These are phyloP conservation scores for Scheffersomyces insectosa DNA, from an alignment of 1,139 yeast species.

Conservation along the genomic window DNA sequence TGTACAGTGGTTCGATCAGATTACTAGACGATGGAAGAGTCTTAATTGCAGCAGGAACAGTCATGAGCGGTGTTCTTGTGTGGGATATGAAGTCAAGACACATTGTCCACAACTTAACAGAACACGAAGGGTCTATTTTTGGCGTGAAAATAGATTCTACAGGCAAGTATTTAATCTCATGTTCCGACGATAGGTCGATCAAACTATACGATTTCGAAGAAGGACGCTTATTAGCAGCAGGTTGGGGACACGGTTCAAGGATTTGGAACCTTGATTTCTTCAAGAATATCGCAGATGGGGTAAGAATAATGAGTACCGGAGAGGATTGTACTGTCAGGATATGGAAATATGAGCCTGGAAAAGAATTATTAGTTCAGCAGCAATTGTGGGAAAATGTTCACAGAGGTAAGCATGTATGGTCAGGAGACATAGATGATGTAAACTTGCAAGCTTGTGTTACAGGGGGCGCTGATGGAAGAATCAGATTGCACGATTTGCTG, in stretches of 20 bases:
- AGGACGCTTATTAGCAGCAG: slow-evolving; percentile 65
- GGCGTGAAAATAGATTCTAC: slow-evolving; percentile 64
- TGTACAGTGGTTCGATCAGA: slow-evolving; percentile 81
- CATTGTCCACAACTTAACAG: slow-evolving; percentile 57
- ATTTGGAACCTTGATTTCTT: slow-evolving; percentile 81
- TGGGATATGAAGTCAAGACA: slow-evolving; percentile 61
- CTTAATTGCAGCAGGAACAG: slow-evolving; percentile 84
- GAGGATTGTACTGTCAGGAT: slow-evolving; percentile 89
- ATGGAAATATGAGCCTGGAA: slow-evolving; percentile 54
- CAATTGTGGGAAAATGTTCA: slow-evolving; percentile 60
- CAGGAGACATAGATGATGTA: slow-evolving; percentile 57
- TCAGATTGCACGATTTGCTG: slow-evolving; percentile 59
- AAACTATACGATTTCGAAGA: slow-evolving; percentile 64
- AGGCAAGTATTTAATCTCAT: slow-evolving; percentile 64
- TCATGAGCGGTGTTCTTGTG: slow-evolving; percentile 79
- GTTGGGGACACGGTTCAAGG: slow-evolving; percentile 97
- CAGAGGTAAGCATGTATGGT: slow-evolving; percentile 87
- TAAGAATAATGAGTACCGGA: slow-evolving; percentile 65
- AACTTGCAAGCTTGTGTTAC: slow-evolving; percentile 55
- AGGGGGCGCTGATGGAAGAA: slow-evolving; percentile 89
- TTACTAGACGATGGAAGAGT: slow-evolving; percentile 42
- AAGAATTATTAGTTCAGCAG: slow-evolving; percentile 23
- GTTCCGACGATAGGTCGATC: slow-evolving; percentile 92
- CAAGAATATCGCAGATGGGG: slow-evolving; percentile 18
- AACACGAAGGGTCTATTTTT: slow-evolving; percentile 91